Conservation (phyloP, 1,139 yeast genomes). For the Meyerozyma guilliermondii region DNA sequence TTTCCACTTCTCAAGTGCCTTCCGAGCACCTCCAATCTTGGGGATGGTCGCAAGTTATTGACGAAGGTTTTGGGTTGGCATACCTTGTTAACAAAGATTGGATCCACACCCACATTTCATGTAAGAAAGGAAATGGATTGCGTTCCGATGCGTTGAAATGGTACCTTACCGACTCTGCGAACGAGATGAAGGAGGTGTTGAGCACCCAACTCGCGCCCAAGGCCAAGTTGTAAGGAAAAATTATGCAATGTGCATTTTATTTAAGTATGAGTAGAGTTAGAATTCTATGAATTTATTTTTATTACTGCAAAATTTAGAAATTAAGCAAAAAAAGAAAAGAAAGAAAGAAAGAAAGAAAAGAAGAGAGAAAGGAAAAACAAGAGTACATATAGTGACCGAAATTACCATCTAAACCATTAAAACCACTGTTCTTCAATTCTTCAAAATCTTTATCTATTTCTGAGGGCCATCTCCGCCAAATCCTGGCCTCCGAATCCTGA, state of each 20-base stretch:
- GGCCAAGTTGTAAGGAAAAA: conserved; percentile 26
- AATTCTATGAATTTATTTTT: too few relatives aligned
- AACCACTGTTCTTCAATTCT: too few relatives aligned
- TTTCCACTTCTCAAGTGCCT: conserved; percentile 86
- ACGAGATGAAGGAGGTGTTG: conserved; percentile 71
- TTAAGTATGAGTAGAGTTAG: too few relatives aligned
- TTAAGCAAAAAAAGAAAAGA: neutral
- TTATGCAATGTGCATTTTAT: too few relatives aligned
- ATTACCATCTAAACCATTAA: neutral
- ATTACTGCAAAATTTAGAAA: neutral
- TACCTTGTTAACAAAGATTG: conserved; percentile 87
- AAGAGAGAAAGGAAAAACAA: too few relatives aligned
- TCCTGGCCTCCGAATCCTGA: neutral
- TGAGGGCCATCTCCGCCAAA: too few relatives aligned
- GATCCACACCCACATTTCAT: conserved; percentile 81
- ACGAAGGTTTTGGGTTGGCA: conserved; percentile 91
- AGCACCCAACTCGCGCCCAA: conserved; percentile 31
- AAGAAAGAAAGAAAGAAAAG: too few relatives aligned
- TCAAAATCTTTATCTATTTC: too few relatives aligned
- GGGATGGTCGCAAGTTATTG: conserved; percentile 96
- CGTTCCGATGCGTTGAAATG: conserved; percentile 63
- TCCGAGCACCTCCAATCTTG: conserved; percentile 87
- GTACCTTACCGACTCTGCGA: conserved; percentile 74
- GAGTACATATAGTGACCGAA: too few relatives aligned
- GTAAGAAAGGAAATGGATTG: conserved; percentile 65